Evolutionary conservation across 441 rosid species (phyloP), one percentile per base, ranked within the genome.

Genomic region (Corymbia calophylla): DNA sequence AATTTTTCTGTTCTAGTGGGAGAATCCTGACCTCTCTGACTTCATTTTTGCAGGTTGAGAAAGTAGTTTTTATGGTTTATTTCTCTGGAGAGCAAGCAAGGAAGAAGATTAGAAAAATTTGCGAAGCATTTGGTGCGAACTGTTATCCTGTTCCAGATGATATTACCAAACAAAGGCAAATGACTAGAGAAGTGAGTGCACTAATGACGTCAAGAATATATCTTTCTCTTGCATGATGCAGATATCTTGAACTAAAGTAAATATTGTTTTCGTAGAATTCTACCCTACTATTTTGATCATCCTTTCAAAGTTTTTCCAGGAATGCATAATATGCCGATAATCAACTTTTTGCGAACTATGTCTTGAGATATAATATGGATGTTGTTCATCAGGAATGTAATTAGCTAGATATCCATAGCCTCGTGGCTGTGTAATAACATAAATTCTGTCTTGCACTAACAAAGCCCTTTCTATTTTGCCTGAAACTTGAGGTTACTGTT

Each of bases 51-150:
- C 94, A 98, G 99, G 96, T 97, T 89, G 96, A 96, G 92, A 98
- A 98, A 91, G 93, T 94, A 87, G 96, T 98, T 81, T 97, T 98
- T 94, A 97, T 97, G 88, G 98, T 97, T 27, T 96, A 95, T 93
- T 97, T 97, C 95, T 98, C 99, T 9, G 99, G 99, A 91, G 99
- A 98, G 93, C 99, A 97, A 93, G 98, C 99, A 89, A 96, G 96
- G 91, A 93, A 93, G 58, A 98, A 98, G 93, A 95, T 96, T 91
- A 90, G 95, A 89, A 97, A 94, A 95, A 96, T 98, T 90, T 98
- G 99, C 88, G 99, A 97, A 93, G 99, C 99, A 55, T 98, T 98
- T 95, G 98, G 97, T 88, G 99, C 98, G 88, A 96, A 95, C 94
- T 97, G 98, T 93, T 98, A 96, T 95, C 97, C 98, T 92, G 97